Evolutionary conservation across 371 early-diverging fungal genomes (phyloP).

Genomic region (Zychaea mexicana): DNA sequence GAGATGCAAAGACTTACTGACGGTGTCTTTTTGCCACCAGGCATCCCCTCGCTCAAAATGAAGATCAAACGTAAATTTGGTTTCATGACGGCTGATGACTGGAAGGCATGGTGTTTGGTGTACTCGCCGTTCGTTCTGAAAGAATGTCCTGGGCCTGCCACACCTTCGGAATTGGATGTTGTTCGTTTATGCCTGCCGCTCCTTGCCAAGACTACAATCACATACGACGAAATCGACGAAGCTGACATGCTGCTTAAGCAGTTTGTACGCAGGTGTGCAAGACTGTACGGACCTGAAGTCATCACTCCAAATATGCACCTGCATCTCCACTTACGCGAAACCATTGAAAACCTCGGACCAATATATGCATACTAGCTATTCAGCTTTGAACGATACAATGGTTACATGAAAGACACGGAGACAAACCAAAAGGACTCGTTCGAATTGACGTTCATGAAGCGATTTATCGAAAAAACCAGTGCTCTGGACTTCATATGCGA

Average conservation of each 20-base stretch:
- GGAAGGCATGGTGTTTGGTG: constrained; percentile 2
- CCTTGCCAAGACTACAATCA: neutral
- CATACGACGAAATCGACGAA: neutral
- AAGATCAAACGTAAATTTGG: neutral
- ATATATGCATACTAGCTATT: constrained; percentile 5
- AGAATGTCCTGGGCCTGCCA: neutral
- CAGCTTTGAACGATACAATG: constrained; percentile 8
- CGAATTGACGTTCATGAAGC: constrained; percentile 5
- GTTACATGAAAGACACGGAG: neutral
- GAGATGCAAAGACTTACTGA: neutral
- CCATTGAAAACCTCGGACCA: neutral
- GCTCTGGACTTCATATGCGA: neutral
- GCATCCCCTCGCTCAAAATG: neutral
- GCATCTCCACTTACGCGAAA: constrained; percentile 4
- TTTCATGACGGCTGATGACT: constrained; percentile 7
- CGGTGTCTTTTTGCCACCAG: neutral
- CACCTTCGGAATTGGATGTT: neutral
- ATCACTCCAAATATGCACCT: constrained; percentile 12
- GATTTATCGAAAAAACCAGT: constrained; percentile 1
- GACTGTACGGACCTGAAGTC: neutral
- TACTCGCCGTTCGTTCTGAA: neutral
- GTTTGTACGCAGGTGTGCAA: neutral
- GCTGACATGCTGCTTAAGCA: neutral
- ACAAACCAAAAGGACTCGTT: constrained; percentile 3
- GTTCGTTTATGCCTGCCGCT: constrained; percentile 6